Evolutionary conservation across 176 grass and related monocot genomes (phyloP), one percentile per base, ranked within the genome.

Genomic region (Triticum dicoccoides): DNA sequence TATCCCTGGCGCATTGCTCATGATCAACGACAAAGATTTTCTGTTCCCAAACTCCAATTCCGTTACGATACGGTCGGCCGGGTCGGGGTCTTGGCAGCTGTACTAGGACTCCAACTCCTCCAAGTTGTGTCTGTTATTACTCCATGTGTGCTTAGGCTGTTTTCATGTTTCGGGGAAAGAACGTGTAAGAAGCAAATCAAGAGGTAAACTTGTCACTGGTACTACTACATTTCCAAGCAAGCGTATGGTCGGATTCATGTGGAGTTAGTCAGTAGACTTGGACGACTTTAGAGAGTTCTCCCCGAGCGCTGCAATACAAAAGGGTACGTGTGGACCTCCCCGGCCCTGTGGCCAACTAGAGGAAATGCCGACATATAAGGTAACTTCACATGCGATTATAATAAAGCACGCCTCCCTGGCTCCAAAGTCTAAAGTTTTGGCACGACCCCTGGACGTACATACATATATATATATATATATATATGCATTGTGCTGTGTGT

Each of bases 381-480:
- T 45, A 86, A 51, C 10, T 44, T 70, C 76, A 61, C 76, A 61
- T 61, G 75, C 33, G 34, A 54, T 41, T 42, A 58, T 27, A 86
- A 21, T n/a, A 78, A 29, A 32, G 65, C 13, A 32, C 51, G 14
- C 24, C 58, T 47, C 42, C 23, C 8, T 61, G 81, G 2, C 15
- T 14, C 72, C 9, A 65, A 62, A 76, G 71, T 76, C 41, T 76
- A 41, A 49, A 49, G 1, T 33, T 76, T 32, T 23, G 71, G 58
- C 56, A 21, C 56, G 4, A 6, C 24, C 29, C 47, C 30, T 76
- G 58, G 71, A 17, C 20, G 38, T 47, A 59, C 15, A 5, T 65
- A 2, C 9, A 25, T 25, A 25, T 25, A 25, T 25, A 25, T 25
- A 25, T 24, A 25, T 24, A 27, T 27, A 14, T 15, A 37, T 63